phyloP scores from a whole-genome alignment of 805 yeast genomes.

The Ogataea pilisensis region DNA sequence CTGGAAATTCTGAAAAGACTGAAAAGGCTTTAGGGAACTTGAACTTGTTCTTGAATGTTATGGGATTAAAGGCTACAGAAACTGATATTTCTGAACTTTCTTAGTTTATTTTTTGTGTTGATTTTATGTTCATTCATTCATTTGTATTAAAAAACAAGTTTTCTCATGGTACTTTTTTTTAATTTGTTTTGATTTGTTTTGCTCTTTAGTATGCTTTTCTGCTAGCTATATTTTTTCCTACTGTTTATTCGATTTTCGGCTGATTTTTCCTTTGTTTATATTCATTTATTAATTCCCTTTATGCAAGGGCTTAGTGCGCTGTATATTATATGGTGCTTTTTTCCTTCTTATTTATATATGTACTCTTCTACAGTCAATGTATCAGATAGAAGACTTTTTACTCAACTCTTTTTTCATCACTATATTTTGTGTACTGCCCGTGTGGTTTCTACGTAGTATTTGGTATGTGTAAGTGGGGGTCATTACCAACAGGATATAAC shows the following conservation, averaged over 20 bases:
- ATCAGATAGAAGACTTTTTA: background rate
- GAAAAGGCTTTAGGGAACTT: conserved; percentile 63
- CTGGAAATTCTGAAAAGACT: conserved; percentile 42
- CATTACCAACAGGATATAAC: too few species aligned
- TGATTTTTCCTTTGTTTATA: background rate
- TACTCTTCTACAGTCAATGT: background rate
- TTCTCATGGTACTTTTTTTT: background rate
- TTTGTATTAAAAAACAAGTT: background rate
- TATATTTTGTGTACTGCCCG: background rate
- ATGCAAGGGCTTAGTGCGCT: too few species aligned
- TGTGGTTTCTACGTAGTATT: background rate
- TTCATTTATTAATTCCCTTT: too few species aligned
- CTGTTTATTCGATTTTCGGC: background rate
- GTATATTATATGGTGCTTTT: background rate
- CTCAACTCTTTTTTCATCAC: background rate
- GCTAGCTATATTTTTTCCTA: background rate
- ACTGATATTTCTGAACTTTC: conserved; percentile 79
- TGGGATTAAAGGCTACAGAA: conserved; percentile 92
- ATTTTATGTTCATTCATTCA: background rate
- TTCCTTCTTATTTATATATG: background rate
- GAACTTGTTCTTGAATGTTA: conserved; percentile 89
- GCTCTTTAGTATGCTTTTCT: background rate
- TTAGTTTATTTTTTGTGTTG: conserved; percentile 1
- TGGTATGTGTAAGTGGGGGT: background rate
- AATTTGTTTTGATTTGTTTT: background rate